Percentiles rank a stretch among this genome's conserved stretches.
phyloP scores from a whole-genome alignment of 768 basidiomycete genomes.

The Hericium alpestre region DNA sequence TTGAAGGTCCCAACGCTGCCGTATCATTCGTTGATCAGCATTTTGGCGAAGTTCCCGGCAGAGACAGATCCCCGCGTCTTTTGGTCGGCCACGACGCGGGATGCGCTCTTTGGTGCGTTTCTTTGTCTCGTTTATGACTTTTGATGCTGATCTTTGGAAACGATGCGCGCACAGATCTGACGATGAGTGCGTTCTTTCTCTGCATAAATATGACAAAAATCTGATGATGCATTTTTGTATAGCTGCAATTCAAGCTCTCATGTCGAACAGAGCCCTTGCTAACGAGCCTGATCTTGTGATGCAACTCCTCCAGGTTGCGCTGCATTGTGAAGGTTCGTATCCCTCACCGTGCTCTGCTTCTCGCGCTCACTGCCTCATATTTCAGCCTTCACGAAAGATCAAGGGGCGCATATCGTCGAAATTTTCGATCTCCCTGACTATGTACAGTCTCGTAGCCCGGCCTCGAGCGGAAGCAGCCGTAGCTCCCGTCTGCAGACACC shows the following conservation, averaged over 20 bases:
- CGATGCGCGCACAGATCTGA: slow-evolving; percentile 6
- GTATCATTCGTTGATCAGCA: slow-evolving; percentile 66
- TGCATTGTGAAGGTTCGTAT: slow-evolving; percentile 10
- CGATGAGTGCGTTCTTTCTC: slow-evolving; percentile 3
- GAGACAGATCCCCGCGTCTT: slow-evolving; percentile 70
- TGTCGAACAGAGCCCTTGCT: slow-evolving; percentile 3
- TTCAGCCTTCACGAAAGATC: slow-evolving; percentile 12
- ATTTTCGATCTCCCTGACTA: slow-evolving; percentile 4
- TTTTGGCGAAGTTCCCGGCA: slow-evolving; percentile 68
- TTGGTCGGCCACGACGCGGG: slow-evolving; percentile 53
- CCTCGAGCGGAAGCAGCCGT: slow-evolving; percentile 9
- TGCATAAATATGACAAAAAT: not conserved
- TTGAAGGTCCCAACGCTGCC: slow-evolving; percentile 77
- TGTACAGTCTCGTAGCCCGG: slow-evolving; percentile 9
- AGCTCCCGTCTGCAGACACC: slow-evolving; percentile 11
- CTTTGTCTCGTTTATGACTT: not conserved
- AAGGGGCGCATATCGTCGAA: slow-evolving; percentile 6
- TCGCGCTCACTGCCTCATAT: not conserved
- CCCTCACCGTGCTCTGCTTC: not conserved
- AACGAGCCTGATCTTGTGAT: slow-evolving; percentile 7
- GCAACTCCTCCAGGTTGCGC: slow-evolving; percentile 7
- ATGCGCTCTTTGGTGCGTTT: slow-evolving; percentile 55
- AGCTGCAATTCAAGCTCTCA: slow-evolving; percentile 11
- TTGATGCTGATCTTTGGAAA: not conserved
- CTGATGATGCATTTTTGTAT: not conserved